Base-by-base conservation (phyloP, 2,329 filamentous ascomycete species). In the Diaporthe nobilis region DNA sequence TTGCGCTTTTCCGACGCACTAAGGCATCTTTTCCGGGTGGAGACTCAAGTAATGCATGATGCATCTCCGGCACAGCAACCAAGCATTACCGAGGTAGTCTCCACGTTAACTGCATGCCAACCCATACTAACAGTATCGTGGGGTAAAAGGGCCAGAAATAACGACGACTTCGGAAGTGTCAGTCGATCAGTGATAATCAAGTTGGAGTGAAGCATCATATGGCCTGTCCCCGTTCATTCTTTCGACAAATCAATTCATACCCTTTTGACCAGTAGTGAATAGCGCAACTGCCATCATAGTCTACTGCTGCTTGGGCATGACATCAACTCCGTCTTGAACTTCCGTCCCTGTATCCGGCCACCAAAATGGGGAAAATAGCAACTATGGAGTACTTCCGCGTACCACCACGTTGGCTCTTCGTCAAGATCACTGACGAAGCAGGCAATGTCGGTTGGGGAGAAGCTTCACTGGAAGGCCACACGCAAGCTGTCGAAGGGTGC, bases 341-440 rank as follows among this genome's bases (percentile, higher is more conserved):
- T 2, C 25, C 3, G 1, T 22, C 31, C 9, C 39, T 20, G n/a
- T 39, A 68, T n/a, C 47, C 47, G 12, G 28, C 10, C 31, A 25
- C 13, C 70, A 76, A 71, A 3, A 92, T 92, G 90, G 87, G 86
- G 2, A 91, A 90, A 78, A 93, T 93, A 80, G 87, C 88, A 77
- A 86, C 80, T 17, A 89, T 93, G 37, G 91, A 93, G 79, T 92
- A 93, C 80, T 93, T 93, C 81, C 88, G 91, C 39, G 90, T 93
- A 34, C 89, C 90, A 68, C 92, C 92, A 28, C 85, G 91, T 65
- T 93, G 91, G 92, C 87, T 93, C 3, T 93, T 93, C 77, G 91
- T 93, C 79, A 93, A 93, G 80, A 87, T 93, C 76, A 90, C 87
- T 3, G 91, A 93, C 80, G 88, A 89, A 51, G 85, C 87, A 5